A percentile compares a stretch with the other conserved stretches of the same genome.
Evolutionary conservation across 164 flowering plant species (phyloP).

Genomic region (Euptelea pleiosperma): DNA sequence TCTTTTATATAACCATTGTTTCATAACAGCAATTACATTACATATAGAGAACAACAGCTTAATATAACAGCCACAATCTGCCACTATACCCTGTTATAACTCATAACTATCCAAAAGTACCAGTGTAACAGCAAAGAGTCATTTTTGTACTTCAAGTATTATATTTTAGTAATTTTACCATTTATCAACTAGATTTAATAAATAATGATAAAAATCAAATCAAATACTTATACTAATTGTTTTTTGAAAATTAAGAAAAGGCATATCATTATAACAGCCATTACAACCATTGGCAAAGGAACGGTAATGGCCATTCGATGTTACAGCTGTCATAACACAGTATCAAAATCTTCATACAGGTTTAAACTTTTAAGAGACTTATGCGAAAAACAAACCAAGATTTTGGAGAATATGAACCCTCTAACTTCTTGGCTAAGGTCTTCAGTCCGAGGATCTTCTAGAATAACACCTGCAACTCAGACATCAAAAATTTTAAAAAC

Average conservation of each 20-base stretch:
- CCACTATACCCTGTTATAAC: no score
- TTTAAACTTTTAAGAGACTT: not conserved
- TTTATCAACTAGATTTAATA: no score
- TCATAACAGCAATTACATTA: not conserved
- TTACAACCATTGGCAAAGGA: not conserved
- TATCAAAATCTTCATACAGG: not conserved
- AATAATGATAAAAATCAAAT: no score
- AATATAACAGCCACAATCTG: not conserved
- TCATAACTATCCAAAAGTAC: not conserved
- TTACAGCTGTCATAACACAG: not conserved
- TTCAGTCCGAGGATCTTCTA: conserved; percentile 96
- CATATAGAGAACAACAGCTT: not conserved
- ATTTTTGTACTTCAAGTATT: no score
- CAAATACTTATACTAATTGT: no score
- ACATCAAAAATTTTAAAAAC: conserved; percentile 1
- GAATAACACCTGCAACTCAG: conserved; percentile 64
- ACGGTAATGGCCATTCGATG: not conserved
- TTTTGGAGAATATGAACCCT: conserved; percentile 89
- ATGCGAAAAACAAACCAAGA: conserved; percentile 56
- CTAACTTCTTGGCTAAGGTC: conserved; percentile 94
- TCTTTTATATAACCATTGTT: not conserved
- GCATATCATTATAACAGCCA: no score
- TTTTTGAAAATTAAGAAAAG: no score
- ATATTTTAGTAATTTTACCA: no score
- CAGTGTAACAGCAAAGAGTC: no score